A percentile compares a stretch with the other conserved stretches of the same genome.
Conservation (phyloP, 2,329 filamentous ascomycete species). For the Helotiales sp. region DNA sequence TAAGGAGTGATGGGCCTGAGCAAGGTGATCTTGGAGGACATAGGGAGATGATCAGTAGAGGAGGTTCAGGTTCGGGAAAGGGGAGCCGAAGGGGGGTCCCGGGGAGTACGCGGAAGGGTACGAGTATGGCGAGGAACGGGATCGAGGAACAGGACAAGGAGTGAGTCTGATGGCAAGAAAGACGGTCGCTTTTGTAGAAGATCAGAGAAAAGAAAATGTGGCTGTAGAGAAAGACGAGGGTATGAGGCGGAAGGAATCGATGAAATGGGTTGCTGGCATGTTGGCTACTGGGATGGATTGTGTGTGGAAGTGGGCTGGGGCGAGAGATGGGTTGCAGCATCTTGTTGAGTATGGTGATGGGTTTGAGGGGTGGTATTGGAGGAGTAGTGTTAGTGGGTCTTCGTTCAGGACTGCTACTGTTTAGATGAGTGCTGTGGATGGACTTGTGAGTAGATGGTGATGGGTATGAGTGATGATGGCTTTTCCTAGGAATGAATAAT, state of each 20-base stretch:
- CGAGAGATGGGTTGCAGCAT: constrained; percentile 18
- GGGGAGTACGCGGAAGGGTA: constrained; percentile 4
- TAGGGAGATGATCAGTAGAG: constrained; percentile 20
- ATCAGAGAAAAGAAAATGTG: background rate
- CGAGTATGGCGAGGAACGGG: constrained; percentile 8
- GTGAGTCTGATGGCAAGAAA: background rate
- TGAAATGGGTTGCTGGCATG: constrained; percentile 2
- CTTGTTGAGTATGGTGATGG: constrained; percentile 15
- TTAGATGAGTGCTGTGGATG: background rate
- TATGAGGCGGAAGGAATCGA: background rate
- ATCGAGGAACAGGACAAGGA: constrained; percentile 8
- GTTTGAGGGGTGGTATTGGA: constrained; percentile 20
- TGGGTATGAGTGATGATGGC: background rate
- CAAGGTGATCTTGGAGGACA: constrained; percentile 25
- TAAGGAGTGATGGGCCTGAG: constrained; percentile 17
- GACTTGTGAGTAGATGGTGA: background rate
- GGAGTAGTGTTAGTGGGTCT: constrained; percentile 13
- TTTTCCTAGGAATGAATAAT: background rate
- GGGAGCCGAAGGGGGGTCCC: constrained; percentile 12
- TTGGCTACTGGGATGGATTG: constrained; percentile 10
- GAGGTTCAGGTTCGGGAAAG: constrained; percentile 23
- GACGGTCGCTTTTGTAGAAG: constrained; percentile 6
- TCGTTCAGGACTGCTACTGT: background rate
- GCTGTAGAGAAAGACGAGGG: background rate
- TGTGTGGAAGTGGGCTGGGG: constrained; percentile 19